A percentile compares a stretch with the other conserved stretches of the same genome.
phyloP scores from a whole-genome alignment of 306 rosid species.

The Hippophae tibetana region DNA sequence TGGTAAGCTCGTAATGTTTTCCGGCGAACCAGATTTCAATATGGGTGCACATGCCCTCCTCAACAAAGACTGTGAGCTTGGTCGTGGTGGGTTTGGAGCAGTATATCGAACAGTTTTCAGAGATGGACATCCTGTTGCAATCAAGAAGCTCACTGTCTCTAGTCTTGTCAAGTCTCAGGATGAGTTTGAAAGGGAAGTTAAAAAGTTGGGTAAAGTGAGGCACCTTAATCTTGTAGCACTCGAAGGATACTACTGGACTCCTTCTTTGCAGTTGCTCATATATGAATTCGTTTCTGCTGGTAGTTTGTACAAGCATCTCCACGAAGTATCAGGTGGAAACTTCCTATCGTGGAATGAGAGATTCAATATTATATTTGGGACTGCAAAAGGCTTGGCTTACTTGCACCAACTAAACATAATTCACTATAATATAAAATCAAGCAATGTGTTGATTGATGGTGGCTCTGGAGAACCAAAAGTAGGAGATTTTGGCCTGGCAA shows the following conservation, averaged over 20 bases:
- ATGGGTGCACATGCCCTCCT: slow-evolving; percentile 93
- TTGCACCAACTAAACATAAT: slow-evolving; percentile 74
- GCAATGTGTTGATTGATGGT: slow-evolving; percentile 73
- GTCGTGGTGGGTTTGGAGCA: slow-evolving; percentile 96
- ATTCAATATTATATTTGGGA: slow-evolving; percentile 78
- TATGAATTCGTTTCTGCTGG: slow-evolving; percentile 78
- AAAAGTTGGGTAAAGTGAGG: slow-evolving; percentile 77
- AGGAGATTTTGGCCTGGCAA: slow-evolving; percentile 88
- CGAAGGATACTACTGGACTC: slow-evolving; percentile 98
- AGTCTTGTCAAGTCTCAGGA: slow-evolving; percentile 97
- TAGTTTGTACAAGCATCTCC: slow-evolving; percentile 86
- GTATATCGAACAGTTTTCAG: slow-evolving; percentile 80
- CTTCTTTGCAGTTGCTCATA: slow-evolving; percentile 92
- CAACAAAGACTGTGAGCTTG: slow-evolving; percentile 97
- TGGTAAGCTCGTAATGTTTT: slow-evolving; percentile 97
- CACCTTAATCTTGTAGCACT: slow-evolving; percentile 84
- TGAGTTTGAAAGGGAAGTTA: slow-evolving; percentile 92
- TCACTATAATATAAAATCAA: slow-evolving; percentile 90
- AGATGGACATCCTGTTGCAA: slow-evolving; percentile 89
- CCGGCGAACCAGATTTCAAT: slow-evolving; percentile 94
- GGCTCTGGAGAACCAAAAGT: slow-evolving; percentile 78
- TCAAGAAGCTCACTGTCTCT: slow-evolving; percentile 96
- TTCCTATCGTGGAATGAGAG: slow-evolving; percentile 88
- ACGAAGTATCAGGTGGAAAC: slow-evolving; percentile 72
- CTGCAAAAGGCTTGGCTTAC: slow-evolving; percentile 88